A percentile compares a stretch with the other conserved stretches of the same genome.
These are phyloP conservation scores for Helianthus annuus DNA, from an alignment of 129 eudicot species.

Conservation along the genomic window HanXRQr2.0-SUNRISE NC_035435.2:81663620-81664119, in stretches of 20 bases:
- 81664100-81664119: too few species aligned
- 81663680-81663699: constrained; percentile 97
- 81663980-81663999: background rate
- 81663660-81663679: constrained; percentile 59
- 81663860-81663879: constrained; percentile 37
- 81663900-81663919: constrained; percentile 21
- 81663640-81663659: constrained; percentile 39
- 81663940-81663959: constrained; percentile 1
- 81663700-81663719: constrained; percentile 74
- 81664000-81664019: too few species aligned
- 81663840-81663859: constrained; percentile 34
- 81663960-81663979: constrained; percentile 3
- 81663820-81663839: constrained; percentile 31
- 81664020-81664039: too few species aligned
- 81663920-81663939: background rate
- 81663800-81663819: constrained; percentile 38
- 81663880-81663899: constrained; percentile 47
- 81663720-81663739: constrained; percentile 98
- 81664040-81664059: too few species aligned
- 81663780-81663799: constrained; percentile 36
- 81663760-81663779: constrained; percentile 93
- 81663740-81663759: constrained; percentile 83
- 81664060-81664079: too few species aligned
- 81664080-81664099: too few species aligned
- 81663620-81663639: constrained; percentile 13